These are phyloP conservation scores for Staphylotrichum longicolle DNA, from an alignment of 495 filamentous ascomycete genomes.

Conservation along the genomic window DNA sequence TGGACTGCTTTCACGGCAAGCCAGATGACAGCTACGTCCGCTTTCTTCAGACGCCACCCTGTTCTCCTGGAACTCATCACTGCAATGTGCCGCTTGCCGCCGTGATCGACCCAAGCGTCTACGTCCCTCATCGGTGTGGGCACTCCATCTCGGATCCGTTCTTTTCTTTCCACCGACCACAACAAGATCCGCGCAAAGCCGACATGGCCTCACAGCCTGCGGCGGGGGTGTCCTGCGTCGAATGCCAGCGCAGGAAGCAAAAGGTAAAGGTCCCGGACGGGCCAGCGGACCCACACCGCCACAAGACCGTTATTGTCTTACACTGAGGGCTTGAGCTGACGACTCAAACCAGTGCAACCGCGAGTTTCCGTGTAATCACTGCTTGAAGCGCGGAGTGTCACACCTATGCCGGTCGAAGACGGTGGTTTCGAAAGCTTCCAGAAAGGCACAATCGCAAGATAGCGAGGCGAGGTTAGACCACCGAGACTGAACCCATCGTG, in stretches of 20 bases:
- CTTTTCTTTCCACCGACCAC: constrained; percentile 5
- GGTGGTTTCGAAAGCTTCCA: constrained; percentile 19
- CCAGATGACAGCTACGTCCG: constrained; percentile 3
- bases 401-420: constrained; percentile 38
- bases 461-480: constrained; percentile 23
- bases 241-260: constrained; percentile 46
- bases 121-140: not conserved
- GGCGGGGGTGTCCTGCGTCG: constrained; percentile 32
- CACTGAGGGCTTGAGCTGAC: constrained; percentile 13
- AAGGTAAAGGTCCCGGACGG: constrained; percentile 31
- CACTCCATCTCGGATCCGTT: constrained; percentile 5
- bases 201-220: constrained; percentile 16
- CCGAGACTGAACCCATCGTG: not conserved
- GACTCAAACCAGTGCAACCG: constrained; percentile 38
- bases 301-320: constrained; percentile 3
- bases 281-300: constrained; percentile 4
- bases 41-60: constrained; percentile 5
- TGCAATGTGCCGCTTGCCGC: constrained; percentile 3
- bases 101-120: not conserved
- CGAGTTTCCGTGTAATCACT: constrained; percentile 47
- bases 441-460: constrained; percentile 20
- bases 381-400: constrained; percentile 39
- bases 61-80: not conserved
- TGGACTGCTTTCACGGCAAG: constrained; percentile 1
- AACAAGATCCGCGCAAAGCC: not conserved